Percentiles rank a stretch among this genome's conserved stretches.
Conservation (phyloP, 495 filamentous ascomycete genomes). For the Xylaria bambusicola region DNA sequence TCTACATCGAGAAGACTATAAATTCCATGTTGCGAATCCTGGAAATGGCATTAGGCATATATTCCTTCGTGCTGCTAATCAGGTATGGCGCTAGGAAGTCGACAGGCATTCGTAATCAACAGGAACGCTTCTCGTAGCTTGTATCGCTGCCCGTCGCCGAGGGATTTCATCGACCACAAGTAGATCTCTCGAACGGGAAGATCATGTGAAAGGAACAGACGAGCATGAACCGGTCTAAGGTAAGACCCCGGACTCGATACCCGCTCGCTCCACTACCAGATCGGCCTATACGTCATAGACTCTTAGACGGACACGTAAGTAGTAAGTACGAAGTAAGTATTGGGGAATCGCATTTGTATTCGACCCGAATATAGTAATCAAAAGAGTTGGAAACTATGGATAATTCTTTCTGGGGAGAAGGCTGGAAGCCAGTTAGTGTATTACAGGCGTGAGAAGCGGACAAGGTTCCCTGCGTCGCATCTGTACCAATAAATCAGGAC, state of each 20-base stretch:
- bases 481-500: neutral
- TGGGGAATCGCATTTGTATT: neutral
- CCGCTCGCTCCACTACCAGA: constrained; percentile 3
- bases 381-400: neutral
- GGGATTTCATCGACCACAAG: neutral
- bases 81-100: constrained; percentile 3
- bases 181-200: neutral
- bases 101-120: constrained; percentile 1
- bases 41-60: neutral
- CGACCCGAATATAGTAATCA: neutral
- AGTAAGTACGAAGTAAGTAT: neutral
- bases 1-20: constrained; percentile 20
- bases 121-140: neutral
- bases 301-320: too few species aligned
- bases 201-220: constrained; percentile 6
- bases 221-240: neutral
- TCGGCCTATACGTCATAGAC: constrained; percentile 13
- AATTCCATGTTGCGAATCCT: constrained; percentile 14
- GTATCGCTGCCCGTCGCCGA: neutral
- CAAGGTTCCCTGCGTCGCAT: neutral
- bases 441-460: too few species aligned
- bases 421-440: neutral
- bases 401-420: neutral
- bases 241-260: neutral
- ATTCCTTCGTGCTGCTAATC: constrained; percentile 12